Conservation (phyloP, 768 basidiomycete genomes). For the Kwoniella europaea region DNA sequence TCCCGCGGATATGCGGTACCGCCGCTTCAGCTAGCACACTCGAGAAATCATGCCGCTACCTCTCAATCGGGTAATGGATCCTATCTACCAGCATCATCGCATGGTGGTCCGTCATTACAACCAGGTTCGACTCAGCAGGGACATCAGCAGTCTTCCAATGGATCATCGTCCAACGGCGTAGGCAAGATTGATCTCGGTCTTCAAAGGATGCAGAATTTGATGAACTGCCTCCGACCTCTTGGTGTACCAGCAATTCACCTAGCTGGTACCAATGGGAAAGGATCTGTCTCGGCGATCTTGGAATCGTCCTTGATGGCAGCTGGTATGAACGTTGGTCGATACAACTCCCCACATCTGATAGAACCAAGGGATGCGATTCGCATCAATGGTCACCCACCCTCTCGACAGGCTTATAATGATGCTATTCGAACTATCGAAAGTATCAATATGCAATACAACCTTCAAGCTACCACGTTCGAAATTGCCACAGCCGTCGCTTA, state of each 20-base stretch:
- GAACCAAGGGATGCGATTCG: conserved; percentile 75
- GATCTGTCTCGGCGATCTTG: conserved; percentile 82
- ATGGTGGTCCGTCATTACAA: background rate
- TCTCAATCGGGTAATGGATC: background rate
- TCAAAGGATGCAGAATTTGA: conserved; percentile 60
- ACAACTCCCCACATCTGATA: conserved; percentile 91
- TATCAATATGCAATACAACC: conserved; percentile 60
- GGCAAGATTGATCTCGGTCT: conserved; percentile 56
- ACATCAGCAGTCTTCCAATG: background rate
- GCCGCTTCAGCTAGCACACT: background rate
- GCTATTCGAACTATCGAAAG: conserved; percentile 64
- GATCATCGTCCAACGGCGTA: conserved; percentile 5
- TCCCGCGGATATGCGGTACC: background rate
- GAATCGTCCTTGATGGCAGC: conserved; percentile 73
- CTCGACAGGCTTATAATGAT: conserved; percentile 62
- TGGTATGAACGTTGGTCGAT: conserved; percentile 72
- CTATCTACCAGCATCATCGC: background rate
- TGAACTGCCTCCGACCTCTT: conserved; percentile 66
- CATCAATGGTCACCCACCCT: conserved; percentile 67
- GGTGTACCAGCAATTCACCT: conserved; percentile 84
- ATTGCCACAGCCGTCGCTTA: conserved; percentile 81
- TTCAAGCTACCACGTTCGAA: conserved; percentile 77
- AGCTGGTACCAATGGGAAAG: conserved; percentile 96
- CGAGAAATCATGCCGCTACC: background rate
- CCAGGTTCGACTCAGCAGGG: background rate